Evolutionary conservation across 176 grass and related monocot genomes (phyloP).

Genomic region (Melocanna baccifera): DNA sequence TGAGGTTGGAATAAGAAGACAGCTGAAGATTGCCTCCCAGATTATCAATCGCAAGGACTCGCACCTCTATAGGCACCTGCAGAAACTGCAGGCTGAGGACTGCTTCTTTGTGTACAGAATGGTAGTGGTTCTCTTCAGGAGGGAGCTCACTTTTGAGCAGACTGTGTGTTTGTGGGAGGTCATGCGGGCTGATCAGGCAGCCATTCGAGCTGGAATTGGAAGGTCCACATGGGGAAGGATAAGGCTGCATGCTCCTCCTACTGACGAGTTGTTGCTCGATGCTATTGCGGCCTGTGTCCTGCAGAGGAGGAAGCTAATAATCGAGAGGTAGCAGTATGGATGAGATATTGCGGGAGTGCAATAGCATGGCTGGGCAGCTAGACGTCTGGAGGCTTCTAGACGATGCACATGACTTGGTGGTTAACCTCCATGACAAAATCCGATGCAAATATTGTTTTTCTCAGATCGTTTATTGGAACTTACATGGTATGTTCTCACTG

Average conservation of each 20-base stretch:
- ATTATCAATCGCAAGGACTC: conserved; percentile 88
- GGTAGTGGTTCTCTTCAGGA: conserved; percentile 90
- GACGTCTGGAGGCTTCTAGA: conserved; percentile 92
- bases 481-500: conserved; percentile 29
- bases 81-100: conserved; percentile 91
- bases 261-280: conserved; percentile 85
- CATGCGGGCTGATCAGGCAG: conserved; percentile 95
- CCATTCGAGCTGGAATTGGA: conserved; percentile 74
- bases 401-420: conserved; percentile 79
- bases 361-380: conserved; percentile 78
- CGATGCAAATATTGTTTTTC: conserved; percentile 40
- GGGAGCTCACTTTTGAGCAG: conserved; percentile 93
- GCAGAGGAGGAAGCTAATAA: conserved; percentile 88
- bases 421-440: conserved; percentile 85
- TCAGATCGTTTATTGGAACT: conserved; percentile 24
- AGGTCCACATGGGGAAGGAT: conserved; percentile 74
- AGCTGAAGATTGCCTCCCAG: conserved; percentile 84
- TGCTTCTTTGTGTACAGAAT: conserved; percentile 97
- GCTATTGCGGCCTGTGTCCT: conserved; percentile 85
- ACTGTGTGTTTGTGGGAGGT: conserved; percentile 90
- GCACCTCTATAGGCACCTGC: conserved; percentile 73
- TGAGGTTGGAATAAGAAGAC: conserved; percentile 77
- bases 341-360: conserved; percentile 86
- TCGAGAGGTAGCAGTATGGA: conserved; percentile 92
- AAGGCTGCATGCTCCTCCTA: conserved; percentile 80